Conservation (phyloP, 177 flowering plant species). For the Vitis hybrid region DNA sequence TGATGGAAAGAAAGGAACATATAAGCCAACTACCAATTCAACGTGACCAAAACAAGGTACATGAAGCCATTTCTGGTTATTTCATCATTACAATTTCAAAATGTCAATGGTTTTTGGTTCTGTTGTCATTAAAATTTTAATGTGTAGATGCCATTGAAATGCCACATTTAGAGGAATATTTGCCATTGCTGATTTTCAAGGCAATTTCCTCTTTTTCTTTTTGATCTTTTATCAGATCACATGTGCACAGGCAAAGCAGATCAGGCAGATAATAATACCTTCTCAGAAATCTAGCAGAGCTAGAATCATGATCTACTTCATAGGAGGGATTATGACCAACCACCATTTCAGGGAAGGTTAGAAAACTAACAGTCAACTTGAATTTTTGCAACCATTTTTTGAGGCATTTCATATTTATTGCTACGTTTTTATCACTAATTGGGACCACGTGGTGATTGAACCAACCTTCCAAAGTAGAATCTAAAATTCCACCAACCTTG, state of each 20-base stretch:
- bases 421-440: background rate
- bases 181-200: background rate
- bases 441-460: background rate
- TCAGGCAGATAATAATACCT: no score
- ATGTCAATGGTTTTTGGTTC: background rate
- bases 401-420: no score
- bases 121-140: background rate
- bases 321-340: background rate
- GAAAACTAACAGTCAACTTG: no score
- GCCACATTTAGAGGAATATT: background rate
- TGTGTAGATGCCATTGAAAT: background rate
- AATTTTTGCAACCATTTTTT: background rate
- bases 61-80: no score
- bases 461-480: background rate
- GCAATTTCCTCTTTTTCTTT: background rate
- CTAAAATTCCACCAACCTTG: slow-evolving; percentile 52
- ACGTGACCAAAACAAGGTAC: no score
- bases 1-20: no score
- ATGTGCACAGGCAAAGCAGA: no score
- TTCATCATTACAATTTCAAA: no score
- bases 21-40: no score
- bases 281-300: background rate
- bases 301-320: background rate
- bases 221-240: no score
- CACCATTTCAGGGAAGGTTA: background rate